phyloP scores from a whole-genome alignment of 805 yeast species.

The Candida silvatica region DNA sequence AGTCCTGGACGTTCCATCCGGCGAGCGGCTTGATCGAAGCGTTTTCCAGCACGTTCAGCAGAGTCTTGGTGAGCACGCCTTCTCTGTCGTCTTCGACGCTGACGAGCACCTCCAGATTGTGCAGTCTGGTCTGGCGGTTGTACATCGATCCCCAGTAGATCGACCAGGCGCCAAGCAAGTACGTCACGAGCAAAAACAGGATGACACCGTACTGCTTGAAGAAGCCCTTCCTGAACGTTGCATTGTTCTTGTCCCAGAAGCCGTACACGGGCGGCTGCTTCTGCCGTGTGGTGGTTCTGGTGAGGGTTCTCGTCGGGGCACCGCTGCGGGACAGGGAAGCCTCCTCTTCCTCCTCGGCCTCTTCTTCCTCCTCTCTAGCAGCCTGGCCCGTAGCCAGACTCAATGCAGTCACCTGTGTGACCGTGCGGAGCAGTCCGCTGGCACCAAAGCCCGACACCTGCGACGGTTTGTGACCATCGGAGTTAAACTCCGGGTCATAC shows the following conservation, averaged over 20 bases:
- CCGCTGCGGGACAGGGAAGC: no score
- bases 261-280: conserved; percentile 4
- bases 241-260: conserved; percentile 12
- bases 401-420: conserved; percentile 17
- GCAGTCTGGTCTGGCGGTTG: conserved; percentile 21
- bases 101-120: conserved; percentile 30
- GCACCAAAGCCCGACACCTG: not conserved
- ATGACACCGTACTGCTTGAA: conserved; percentile 9
- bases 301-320: no score
- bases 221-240: conserved; percentile 7
- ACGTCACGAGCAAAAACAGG: conserved; percentile 23
- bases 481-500: not conserved
- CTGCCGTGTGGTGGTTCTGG: no score
- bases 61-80: conserved; percentile 25
- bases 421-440: conserved; percentile 11
- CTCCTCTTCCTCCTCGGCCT: conserved; percentile 1
- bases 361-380: conserved; percentile 3
- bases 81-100: conserved; percentile 27
- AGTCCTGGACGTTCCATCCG: conserved; percentile 29
- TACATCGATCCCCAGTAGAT: conserved; percentile 42
- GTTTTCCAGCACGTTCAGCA: conserved; percentile 10
- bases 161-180: conserved; percentile 32
- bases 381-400: conserved; percentile 8
- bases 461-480: not conserved
- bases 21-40: conserved; percentile 17